phyloP scores from a whole-genome alignment of 805 yeast species.

The Millerago galiae region DNA sequence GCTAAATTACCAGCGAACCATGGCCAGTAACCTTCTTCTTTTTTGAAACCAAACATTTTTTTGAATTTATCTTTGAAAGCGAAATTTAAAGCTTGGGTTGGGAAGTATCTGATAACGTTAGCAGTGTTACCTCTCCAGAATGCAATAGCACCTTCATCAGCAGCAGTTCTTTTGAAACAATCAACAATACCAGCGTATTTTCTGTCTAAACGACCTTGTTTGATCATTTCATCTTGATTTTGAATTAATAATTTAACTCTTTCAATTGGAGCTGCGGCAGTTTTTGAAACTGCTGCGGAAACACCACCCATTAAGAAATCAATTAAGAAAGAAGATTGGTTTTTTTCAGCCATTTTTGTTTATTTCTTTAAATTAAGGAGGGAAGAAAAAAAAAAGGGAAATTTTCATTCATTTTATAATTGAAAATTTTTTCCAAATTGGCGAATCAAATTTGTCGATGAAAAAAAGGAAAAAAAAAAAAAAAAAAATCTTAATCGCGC shows the following conservation, averaged over 20 bases:
- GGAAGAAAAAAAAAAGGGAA: not conserved
- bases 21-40: slow-evolving; percentile 84
- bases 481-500: not conserved
- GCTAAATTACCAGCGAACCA: slow-evolving; percentile 99
- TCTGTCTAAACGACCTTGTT: slow-evolving; percentile 89
- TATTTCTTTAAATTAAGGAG: not conserved
- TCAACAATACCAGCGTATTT: slow-evolving; percentile 87
- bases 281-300: slow-evolving; percentile 96
- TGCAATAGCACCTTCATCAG: slow-evolving; percentile 84
- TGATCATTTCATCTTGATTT: slow-evolving; percentile 97
- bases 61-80: slow-evolving; percentile 98
- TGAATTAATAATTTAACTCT: slow-evolving; percentile 94
- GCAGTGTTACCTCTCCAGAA: slow-evolving; percentile 99
- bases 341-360: slow-evolving; percentile 24
- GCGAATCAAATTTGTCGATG: slow-evolving; percentile 3
- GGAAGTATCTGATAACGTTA: slow-evolving; percentile 98
- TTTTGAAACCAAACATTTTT: slow-evolving; percentile 94
- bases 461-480: not conserved
- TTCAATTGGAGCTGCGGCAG: slow-evolving; percentile 97
- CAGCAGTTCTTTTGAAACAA: slow-evolving; percentile 92
- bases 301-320: slow-evolving; percentile 98
- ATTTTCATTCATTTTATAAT: too few relatives aligned
- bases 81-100: slow-evolving; percentile 97
- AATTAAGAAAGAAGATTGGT: slow-evolving; percentile 42
- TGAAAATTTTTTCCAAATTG: slow-evolving; percentile 5